phyloP scores from a whole-genome alignment of 306 rosid genomes.

The Carpinus fangiana region DNA sequence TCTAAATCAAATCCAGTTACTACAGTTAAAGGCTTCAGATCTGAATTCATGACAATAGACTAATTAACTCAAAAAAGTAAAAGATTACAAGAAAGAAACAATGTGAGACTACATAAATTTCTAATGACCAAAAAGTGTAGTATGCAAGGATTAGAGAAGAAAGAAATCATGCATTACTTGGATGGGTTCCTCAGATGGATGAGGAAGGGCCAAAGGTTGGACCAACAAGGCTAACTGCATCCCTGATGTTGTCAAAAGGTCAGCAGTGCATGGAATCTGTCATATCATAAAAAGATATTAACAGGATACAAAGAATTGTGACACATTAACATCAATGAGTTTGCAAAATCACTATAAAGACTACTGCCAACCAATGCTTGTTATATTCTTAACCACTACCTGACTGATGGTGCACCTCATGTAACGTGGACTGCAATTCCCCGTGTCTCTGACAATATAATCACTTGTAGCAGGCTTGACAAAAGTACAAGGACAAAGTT shows the following conservation, averaged over 20 bases:
- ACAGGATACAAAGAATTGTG: slow-evolving; percentile 13
- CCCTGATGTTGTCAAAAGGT: slow-evolving; percentile 90
- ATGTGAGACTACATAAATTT: neutral
- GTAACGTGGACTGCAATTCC: slow-evolving; percentile 98
- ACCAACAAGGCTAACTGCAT: slow-evolving; percentile 96
- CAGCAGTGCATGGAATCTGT: slow-evolving; percentile 90
- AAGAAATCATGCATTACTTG: slow-evolving; percentile 53
- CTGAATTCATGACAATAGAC: slow-evolving; percentile 1
- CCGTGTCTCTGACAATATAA: slow-evolving; percentile 79
- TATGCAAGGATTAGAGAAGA: slow-evolving; percentile 12
- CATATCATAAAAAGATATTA: slow-evolving; percentile 31
- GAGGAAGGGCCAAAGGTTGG: slow-evolving; percentile 97
- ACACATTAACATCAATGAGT: slow-evolving; percentile 28
- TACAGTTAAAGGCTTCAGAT: neutral
- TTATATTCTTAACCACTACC: slow-evolving; percentile 48
- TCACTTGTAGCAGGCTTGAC: slow-evolving; percentile 94
- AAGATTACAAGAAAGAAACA: neutral
- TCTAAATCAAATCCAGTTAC: neutral
- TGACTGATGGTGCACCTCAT: slow-evolving; percentile 98
- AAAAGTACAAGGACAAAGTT: slow-evolving; percentile 24
- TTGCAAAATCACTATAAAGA: slow-evolving; percentile 17
- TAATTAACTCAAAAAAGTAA: neutral
- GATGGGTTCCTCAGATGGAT: slow-evolving; percentile 91
- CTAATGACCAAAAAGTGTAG: slow-evolving; percentile 20
- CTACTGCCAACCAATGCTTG: slow-evolving; percentile 18